Conservation (phyloP, 345 rosid species). For the Euclidium syriacum region DNA sequence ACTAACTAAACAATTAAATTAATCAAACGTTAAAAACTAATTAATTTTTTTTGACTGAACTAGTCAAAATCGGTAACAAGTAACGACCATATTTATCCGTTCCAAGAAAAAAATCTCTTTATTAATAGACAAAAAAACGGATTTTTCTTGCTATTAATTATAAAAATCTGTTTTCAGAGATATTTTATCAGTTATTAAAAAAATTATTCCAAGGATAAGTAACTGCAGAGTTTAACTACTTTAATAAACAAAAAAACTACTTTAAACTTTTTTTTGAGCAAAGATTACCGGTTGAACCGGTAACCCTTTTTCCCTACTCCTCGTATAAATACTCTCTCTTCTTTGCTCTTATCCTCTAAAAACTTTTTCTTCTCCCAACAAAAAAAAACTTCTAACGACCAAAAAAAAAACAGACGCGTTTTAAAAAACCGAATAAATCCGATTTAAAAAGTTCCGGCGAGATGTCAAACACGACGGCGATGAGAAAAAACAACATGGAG, state of each 20-base stretch:
- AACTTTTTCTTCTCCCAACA: constrained; percentile 11
- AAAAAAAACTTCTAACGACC: neutral
- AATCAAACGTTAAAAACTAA: constrained; percentile 1
- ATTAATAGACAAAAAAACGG: constrained; percentile 21
- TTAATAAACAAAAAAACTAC: neutral
- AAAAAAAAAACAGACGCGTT: neutral
- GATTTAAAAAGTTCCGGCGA: constrained; percentile 3
- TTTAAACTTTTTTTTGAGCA: neutral
- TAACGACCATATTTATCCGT: constrained; percentile 23
- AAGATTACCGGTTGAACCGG: constrained; percentile 27
- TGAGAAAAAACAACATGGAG: constrained; percentile 51
- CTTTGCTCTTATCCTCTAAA: constrained; percentile 27
- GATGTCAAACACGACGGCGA: constrained; percentile 22
- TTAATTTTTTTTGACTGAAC: constrained; percentile 21
- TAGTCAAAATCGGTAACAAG: constrained; percentile 23
- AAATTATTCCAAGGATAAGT: neutral
- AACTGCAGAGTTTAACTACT: neutral
- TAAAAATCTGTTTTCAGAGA: neutral
- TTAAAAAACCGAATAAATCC: neutral
- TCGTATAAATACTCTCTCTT: constrained; percentile 29
- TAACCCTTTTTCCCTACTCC: constrained; percentile 13
- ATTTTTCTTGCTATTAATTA: constrained; percentile 7
- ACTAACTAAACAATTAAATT: neutral
- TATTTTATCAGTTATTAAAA: neutral
- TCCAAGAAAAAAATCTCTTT: neutral